Evolutionary conservation across 1,139 yeast genomes (phyloP), one percentile per base, ranked within the genome.

Genomic region (Debaryomycetaceae sp.): DNA sequence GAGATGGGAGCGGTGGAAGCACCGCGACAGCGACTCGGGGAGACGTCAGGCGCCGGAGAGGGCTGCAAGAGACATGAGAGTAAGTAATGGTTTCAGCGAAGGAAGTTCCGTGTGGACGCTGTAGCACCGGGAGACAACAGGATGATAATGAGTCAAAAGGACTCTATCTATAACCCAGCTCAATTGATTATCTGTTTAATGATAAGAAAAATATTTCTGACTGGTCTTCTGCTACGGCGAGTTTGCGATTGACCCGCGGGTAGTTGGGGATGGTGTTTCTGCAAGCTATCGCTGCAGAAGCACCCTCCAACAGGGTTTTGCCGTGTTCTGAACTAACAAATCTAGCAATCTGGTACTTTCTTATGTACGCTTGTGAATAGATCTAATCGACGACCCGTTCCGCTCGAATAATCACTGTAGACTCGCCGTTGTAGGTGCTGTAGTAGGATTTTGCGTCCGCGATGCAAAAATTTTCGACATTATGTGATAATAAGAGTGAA

Each of bases 131-230:
- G 4, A 17, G 20, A 17, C 20, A 17, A 17, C 20, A 51, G 69
- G 75, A 69, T 68, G 75, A 69, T 68, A 67, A 63, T 62, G 76
- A 70, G 76, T 68, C 75, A 58, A 51, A 54, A 61, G 54, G 74
- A 66, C 75, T 69, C 74, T 63, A 62, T 57, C 58, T 55, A 59
- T 59, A 73, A 73, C 78, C 78, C 78, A 73, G 78, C 78, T 73
- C 78, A 73, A 66, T 73, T 73, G 78, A 73, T 71, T 38, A 64
- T 71, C 69, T 70, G 76, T 71, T 69, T 69, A 56, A 66, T 73
- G 78, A 72, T 68, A 73, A 70, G 68, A 72, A 61, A 58, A 57
- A 53, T 55, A 53, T 56, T 60, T 62, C 57, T 65, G 66, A 63
- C 75, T 68, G 74, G 69, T 41, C 13, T 11, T 31, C 20, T 17